A percentile compares a stretch with the other conserved stretches of the same genome.
Conservation (phyloP, 768 basidiomycete species). For the Cyclocybe cylindracea region DNA sequence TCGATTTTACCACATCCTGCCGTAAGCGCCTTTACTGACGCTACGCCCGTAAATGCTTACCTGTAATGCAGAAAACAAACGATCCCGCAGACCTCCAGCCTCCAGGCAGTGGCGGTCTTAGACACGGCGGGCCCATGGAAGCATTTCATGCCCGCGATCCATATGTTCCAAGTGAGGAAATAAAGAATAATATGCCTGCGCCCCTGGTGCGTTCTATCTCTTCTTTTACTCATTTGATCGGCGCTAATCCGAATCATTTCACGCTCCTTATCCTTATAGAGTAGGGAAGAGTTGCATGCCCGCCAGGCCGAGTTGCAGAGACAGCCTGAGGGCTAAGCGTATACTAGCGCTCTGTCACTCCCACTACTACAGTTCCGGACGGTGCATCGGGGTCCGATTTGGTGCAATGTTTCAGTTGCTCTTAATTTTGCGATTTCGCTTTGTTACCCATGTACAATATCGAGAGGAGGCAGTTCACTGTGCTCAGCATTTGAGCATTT, state of each 20-base stretch:
- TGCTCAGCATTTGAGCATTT: no score
- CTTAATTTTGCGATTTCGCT: no score
- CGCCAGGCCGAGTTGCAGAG: slow-evolving; percentile 47
- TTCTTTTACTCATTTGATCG: background rate
- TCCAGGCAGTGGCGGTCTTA: slow-evolving; percentile 35
- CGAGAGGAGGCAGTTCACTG: no score
- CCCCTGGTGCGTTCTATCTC: slow-evolving; percentile 40
- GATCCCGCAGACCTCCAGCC: slow-evolving; percentile 54
- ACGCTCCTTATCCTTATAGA: slow-evolving; percentile 29
- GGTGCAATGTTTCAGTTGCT: no score
- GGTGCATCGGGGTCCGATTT: no score
- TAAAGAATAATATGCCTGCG: slow-evolving; percentile 44
- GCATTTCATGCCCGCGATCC: slow-evolving; percentile 56
- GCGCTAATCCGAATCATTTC: background rate
- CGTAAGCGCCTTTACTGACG: slow-evolving; percentile 27
- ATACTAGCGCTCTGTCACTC: no score
- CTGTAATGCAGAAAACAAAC: slow-evolving; percentile 50
- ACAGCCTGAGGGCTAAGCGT: background rate
- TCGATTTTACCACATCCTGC: slow-evolving; percentile 65
- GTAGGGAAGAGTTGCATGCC: slow-evolving; percentile 50
- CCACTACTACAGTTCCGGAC: no score
- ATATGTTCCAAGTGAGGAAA: slow-evolving; percentile 45
- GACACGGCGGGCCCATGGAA: slow-evolving; percentile 35
- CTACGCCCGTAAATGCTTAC: background rate
- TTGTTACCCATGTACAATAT: no score